These are phyloP conservation scores for Orychophragmus violaceus DNA, from an alignment of 345 rosid genomes.

Conservation along the genomic window DNA sequence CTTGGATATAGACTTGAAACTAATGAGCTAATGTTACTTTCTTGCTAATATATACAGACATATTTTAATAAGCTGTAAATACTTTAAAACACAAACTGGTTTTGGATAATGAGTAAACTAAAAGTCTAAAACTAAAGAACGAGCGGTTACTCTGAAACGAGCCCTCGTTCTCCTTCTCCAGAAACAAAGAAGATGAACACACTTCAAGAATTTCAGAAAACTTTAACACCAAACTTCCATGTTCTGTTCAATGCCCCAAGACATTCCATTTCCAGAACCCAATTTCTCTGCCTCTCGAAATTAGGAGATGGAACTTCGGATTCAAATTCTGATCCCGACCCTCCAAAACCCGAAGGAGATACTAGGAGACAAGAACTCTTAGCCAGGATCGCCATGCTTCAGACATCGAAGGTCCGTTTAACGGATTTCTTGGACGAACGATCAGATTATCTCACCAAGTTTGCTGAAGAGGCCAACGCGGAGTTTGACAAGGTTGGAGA, in stretches of 20 bases:
- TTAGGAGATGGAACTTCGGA: conserved; percentile 15
- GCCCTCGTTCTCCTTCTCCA: not conserved
- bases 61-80: no score
- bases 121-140: conserved; percentile 17
- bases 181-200: conserved; percentile 21
- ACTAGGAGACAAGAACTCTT: conserved; percentile 69
- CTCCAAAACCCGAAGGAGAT: conserved; percentile 57
- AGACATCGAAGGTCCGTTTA: conserved; percentile 78
- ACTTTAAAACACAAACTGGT: conserved; percentile 4
- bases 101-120: conserved; percentile 33
- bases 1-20: no score
- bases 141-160: conserved; percentile 27
- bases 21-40: no score
- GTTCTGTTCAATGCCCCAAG: conserved; percentile 14
- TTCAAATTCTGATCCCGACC: conserved; percentile 30
- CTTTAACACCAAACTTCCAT: conserved; percentile 21
- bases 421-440: conserved; percentile 73
- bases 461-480: conserved; percentile 76
- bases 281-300: conserved; percentile 22
- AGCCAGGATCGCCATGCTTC: conserved; percentile 78
- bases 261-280: conserved; percentile 7
- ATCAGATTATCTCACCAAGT: conserved; percentile 64
- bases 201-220: conserved; percentile 25
- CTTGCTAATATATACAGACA: no score
- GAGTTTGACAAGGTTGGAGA: conserved; percentile 86